Evolutionary conservation across 1,284 basidiomycete species (phyloP).

Genomic region (Entoloma clypeatum): DNA sequence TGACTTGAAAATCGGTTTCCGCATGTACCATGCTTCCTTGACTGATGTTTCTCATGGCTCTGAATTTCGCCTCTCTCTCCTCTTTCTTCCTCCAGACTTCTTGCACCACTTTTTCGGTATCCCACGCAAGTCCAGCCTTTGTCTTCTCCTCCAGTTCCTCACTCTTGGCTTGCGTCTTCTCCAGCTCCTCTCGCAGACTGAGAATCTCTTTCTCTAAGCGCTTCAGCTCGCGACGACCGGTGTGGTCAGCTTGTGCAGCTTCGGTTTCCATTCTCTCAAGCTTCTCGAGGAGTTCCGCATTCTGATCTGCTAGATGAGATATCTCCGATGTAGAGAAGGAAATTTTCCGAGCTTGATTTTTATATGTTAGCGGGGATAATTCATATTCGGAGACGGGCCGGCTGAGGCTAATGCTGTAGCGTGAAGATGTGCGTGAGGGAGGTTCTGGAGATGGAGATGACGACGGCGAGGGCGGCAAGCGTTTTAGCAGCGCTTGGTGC

Average conservation of each 20-base stretch:
- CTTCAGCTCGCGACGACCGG: constrained; percentile 64
- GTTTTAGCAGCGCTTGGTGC: constrained; percentile 62
- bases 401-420: constrained; percentile 25
- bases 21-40: constrained; percentile 21
- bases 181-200: constrained; percentile 65
- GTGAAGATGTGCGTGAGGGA: constrained; percentile 25
- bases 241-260: constrained; percentile 58
- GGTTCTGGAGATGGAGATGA: constrained; percentile 28
- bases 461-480: constrained; percentile 47
- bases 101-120: constrained; percentile 40
- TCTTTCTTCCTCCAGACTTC: constrained; percentile 48
- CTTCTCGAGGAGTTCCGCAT: constrained; percentile 71
- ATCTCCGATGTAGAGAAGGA: constrained; percentile 70
- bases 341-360: constrained; percentile 47
- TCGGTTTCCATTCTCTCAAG: constrained; percentile 73
- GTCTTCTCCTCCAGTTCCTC: constrained; percentile 66
- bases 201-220: constrained; percentile 76
- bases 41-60: constrained; percentile 37
- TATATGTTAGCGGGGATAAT: constrained; percentile 24
- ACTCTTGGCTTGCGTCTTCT: constrained; percentile 63
- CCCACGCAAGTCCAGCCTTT: constrained; percentile 33
- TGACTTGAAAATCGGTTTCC: constrained; percentile 29
- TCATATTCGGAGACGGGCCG: constrained; percentile 24
- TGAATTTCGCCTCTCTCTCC: constrained; percentile 54
- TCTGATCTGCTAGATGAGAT: constrained; percentile 71